These are phyloP conservation scores for Sutorius australiensis DNA, from an alignment of 768 basidiomycete species.

Conservation along the genomic window DNA sequence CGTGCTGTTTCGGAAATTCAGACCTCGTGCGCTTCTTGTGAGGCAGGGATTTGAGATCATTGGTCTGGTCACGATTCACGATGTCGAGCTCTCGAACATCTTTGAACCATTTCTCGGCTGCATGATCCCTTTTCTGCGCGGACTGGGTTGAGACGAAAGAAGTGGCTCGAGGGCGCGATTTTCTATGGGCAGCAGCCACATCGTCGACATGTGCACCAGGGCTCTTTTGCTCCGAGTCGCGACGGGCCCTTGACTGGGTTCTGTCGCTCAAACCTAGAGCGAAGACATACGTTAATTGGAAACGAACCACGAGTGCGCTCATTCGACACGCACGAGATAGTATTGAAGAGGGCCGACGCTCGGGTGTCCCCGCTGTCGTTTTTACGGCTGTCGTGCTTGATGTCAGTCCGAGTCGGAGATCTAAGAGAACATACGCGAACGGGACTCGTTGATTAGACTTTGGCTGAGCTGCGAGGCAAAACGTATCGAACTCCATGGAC, in stretches of 20 bases:
- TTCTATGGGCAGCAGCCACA: not conserved
- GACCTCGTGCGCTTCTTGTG: conserved; percentile 3
- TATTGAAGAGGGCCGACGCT: conserved; percentile 2
- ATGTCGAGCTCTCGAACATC: conserved; percentile 20
- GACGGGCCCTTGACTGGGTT: conserved; percentile 1
- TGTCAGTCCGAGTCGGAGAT: conserved; percentile 2
- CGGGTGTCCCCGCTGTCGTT: not conserved
- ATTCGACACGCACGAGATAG: conserved; percentile 22
- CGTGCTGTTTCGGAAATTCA: conserved; percentile 9
- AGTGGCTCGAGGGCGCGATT: conserved; percentile 4
- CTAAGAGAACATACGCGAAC: not conserved
- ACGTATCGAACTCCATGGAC: conserved; percentile 8
- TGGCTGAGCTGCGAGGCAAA: conserved; percentile 8
- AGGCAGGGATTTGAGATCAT: not conserved
- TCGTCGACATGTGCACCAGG: not conserved
- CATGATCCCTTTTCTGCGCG: conserved; percentile 20
- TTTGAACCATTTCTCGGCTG: conserved; percentile 25
- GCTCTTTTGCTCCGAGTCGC: conserved; percentile 3
- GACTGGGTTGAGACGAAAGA: conserved; percentile 23
- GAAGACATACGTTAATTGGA: not conserved
- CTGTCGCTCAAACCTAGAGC: conserved; percentile 18
- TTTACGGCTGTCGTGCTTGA: not conserved
- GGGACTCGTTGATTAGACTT: not conserved
- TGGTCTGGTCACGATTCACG: not conserved
- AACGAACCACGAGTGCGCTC: not conserved